A percentile compares a stretch with the other conserved stretches of the same genome.
These are phyloP conservation scores for Tardiomyces blankii DNA, from an alignment of 1,139 yeast genomes.

Conservation along the genomic window DNA sequence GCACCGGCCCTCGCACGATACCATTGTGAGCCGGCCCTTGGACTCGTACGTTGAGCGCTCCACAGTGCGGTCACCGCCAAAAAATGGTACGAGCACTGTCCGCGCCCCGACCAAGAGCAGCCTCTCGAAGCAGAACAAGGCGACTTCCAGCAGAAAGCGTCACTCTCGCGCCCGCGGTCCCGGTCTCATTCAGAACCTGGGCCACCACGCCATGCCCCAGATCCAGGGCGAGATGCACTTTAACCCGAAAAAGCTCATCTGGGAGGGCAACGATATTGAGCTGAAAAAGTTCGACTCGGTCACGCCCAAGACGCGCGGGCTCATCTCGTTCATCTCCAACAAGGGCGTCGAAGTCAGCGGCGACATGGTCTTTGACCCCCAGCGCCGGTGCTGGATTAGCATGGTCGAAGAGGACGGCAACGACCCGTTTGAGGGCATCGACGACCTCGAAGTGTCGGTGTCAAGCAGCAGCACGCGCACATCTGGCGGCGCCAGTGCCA, in stretches of 20 bases:
- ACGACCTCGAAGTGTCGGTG: slow-evolving; percentile 26
- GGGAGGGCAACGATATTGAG: slow-evolving; percentile 67
- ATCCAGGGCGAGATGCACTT: slow-evolving; percentile 36
- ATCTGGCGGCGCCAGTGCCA: not conserved
- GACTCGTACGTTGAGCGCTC: not conserved
- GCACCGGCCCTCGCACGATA: not conserved
- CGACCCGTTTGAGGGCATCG: slow-evolving; percentile 45
- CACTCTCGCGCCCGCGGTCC: not conserved
- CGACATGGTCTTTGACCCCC: slow-evolving; percentile 54
- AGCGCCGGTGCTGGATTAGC: slow-evolving; percentile 46
- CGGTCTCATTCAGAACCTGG: not conserved
- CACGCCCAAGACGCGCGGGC: slow-evolving; percentile 21
- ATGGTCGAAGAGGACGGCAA: slow-evolving; percentile 26
- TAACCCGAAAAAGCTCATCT: slow-evolving; percentile 38
- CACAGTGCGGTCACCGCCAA: not conserved
- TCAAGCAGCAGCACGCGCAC: not conserved
- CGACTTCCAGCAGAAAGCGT: not conserved
- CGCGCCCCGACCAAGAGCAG: not conserved
- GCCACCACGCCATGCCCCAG: not conserved
- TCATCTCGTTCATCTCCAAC: slow-evolving; percentile 26
- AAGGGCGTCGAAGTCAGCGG: slow-evolving; percentile 30
- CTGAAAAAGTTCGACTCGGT: slow-evolving; percentile 36
- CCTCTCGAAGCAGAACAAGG: not conserved
- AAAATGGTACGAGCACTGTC: not conserved
- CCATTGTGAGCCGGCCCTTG: not conserved